Base-by-base conservation (phyloP, 2,329 filamentous ascomycete species). In the Alternaria incomplexa region DNA sequence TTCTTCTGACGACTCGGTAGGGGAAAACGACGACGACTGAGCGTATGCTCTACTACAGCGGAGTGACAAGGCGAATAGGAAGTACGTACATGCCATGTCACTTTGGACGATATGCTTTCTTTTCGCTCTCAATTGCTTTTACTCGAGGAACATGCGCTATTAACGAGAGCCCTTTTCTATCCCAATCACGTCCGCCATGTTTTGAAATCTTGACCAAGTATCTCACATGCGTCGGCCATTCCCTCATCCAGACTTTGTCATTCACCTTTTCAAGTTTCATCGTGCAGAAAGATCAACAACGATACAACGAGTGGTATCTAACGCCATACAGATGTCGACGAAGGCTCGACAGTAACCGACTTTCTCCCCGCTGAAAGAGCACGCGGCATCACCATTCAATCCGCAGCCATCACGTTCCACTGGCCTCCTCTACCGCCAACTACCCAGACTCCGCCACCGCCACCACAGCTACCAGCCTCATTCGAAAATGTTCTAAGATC, bases 11-110 rank as follows among this genome's bases (percentile, higher is more conserved):
- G 15, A 20, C 5, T 12, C 3, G 2, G 6, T 44, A 88, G 86
- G 96, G 96, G 9, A 99, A 99, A 85, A 99, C 96, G 1, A 98
- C 96, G 0, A 99, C 96, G 0, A 98, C 96, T 4, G 96, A 99
- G 88, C 93, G 96, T 62, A 98, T 98, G 95, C 91, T 99, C 75
- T 98, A 93, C 77, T 97, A 97, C 76, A 96, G 93, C 78, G 95
- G 96, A 52, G 90, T 94, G 65, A 97, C 94, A 10, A 87, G 92
- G 68, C 87, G 94, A 79, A 89, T 97, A 75, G 96, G 96, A 82
- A 85, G 86, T 87, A 83, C 50, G 58, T 56, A n/a, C 9, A 4
- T 3, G 15, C 17, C 11, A 2, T 17, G 3, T 5, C n/a, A 10
- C 15, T 17, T 17, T 40, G 0, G 17, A 40, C 9, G 15, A 9